Percentiles rank a stretch among this genome's conserved stretches.
Evolutionary conservation across 2,329 filamentous ascomycete genomes (phyloP).

Genomic region (Leptoxyphium fumago): DNA sequence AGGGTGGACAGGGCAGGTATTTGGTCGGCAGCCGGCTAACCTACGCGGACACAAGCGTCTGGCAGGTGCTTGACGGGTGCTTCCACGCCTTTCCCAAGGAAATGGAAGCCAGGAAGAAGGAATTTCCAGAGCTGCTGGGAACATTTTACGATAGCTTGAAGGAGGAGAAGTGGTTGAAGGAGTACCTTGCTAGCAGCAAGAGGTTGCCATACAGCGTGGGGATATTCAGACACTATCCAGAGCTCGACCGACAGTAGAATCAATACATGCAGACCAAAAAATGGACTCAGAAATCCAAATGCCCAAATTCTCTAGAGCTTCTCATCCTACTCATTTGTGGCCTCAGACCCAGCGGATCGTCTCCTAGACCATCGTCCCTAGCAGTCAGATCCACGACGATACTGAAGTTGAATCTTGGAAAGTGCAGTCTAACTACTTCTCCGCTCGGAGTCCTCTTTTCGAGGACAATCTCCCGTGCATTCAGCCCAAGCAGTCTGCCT

Average conservation of each 20-base stretch:
- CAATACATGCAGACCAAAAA: background rate
- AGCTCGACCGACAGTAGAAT: conserved; percentile 43
- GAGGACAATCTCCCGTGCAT: conserved; percentile 13
- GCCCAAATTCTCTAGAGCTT: background rate
- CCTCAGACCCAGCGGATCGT: background rate
- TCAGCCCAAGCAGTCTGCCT: conserved; percentile 15
- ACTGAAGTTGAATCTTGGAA: conserved; percentile 25
- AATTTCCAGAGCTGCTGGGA: conserved; percentile 47
- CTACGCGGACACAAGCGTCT: conserved; percentile 60
- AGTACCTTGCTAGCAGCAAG: conserved; percentile 52
- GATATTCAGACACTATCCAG: conserved; percentile 58
- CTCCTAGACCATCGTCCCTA: background rate
- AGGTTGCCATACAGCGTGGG: conserved; percentile 48
- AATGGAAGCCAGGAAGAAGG: conserved; percentile 38
- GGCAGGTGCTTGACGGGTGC: conserved; percentile 46
- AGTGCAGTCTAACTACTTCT: conserved; percentile 20
- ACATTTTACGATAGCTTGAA: conserved; percentile 48
- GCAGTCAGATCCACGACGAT: conserved; percentile 8
- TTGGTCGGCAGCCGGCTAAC: conserved; percentile 50
- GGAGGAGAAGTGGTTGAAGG: conserved; percentile 48
- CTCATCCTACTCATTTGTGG: background rate
- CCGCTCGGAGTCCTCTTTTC: conserved; percentile 9
- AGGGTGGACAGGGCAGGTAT: conserved; percentile 44
- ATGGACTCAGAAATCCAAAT: background rate
- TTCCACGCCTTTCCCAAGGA: conserved; percentile 58